Base-by-base conservation (phyloP, 352 stramenopile genomes). In the Globisporangium echinulatum region DNA sequence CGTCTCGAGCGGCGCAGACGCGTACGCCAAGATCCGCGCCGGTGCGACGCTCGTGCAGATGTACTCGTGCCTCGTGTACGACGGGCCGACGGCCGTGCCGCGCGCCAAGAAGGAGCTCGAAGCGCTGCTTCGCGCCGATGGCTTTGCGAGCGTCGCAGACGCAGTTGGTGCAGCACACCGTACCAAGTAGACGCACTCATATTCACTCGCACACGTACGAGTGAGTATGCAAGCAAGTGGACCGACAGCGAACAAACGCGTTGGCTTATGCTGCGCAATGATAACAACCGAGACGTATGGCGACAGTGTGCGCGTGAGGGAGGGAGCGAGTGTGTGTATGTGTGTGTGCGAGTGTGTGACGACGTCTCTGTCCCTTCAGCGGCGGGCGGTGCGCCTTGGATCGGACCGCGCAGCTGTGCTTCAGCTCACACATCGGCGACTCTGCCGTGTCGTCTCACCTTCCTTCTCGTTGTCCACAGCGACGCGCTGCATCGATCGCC, bases 11-110 rank as follows among this genome's bases (percentile, higher is more conserved):
- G 91, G 91, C 10, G 72, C 97, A 58, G 96, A 99, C 69, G 97
- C 89, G 0, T 99, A 98, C 67, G 97, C 99, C 46, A 99, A 99
- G 80, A 96, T 99, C 53, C 86, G 85, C 38, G 97, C 97, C 7
- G 97, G 97, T 38, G 97, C 97, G 7, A 97, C 82, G 46, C 79
- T 97, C 11, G 93, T 98, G 57, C 89, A 98, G 63, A 85, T 98
- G 67, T 98, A 98, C 75, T 97, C 88, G 58, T 92, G 88, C 38
- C 62, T 98, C 8, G 91, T 96, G 38, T 98, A 96, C 64, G 75
- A 96, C 37, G 94, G 95, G 4, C 90, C 92, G 13, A 66, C 92
- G 33, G 78, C 93, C 8, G 83, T 98, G 10, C 75, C 78, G 1
- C 77, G 82, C 33, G 87, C 96, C 49, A 98, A 97, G 70, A 76